Conservation (phyloP, 768 basidiomycete species). For the Sporobolomyces pararoseus region DNA sequence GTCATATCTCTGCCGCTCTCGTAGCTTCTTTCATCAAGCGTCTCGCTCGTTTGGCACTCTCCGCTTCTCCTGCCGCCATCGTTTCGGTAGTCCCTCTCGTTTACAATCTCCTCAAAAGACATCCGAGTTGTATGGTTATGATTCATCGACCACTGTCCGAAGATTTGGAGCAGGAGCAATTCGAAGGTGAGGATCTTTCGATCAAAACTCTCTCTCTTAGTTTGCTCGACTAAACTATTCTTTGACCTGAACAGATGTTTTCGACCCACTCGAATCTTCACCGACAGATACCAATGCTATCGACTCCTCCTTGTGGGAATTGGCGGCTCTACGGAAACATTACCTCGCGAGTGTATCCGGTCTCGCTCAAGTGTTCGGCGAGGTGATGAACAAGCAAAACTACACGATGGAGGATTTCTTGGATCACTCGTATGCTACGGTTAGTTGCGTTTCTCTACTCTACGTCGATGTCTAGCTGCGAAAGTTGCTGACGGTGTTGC, state of each 20-base stretch:
- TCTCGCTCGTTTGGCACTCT: constrained; percentile 73
- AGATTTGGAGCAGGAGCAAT: constrained; percentile 41
- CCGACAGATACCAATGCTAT: constrained; percentile 75
- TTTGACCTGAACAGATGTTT: constrained; percentile 59
- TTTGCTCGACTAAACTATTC: background rate
- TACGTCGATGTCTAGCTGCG: constrained; percentile 1
- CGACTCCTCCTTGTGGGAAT: constrained; percentile 88
- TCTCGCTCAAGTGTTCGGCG: constrained; percentile 74
- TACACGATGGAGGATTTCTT: constrained; percentile 93
- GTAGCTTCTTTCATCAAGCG: constrained; percentile 93
- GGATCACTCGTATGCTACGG: constrained; percentile 67
- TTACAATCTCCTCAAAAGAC: constrained; percentile 87
- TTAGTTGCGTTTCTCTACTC: constrained; percentile 43
- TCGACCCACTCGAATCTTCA: constrained; percentile 62
- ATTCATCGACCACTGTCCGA: constrained; percentile 62
- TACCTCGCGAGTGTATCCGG: constrained; percentile 86
- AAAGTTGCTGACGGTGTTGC: background rate
- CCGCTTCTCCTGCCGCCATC: constrained; percentile 82
- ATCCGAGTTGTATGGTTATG: constrained; percentile 88
- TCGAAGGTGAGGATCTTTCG: constrained; percentile 38
- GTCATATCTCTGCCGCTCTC: constrained; percentile 83
- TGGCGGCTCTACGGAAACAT: constrained; percentile 70
- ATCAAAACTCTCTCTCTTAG: too few species aligned
- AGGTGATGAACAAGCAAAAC: constrained; percentile 85
- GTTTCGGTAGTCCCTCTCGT: constrained; percentile 87